phyloP scores from a whole-genome alignment of 345 rosid species.

The Mallotus nudiflorus region DNA sequence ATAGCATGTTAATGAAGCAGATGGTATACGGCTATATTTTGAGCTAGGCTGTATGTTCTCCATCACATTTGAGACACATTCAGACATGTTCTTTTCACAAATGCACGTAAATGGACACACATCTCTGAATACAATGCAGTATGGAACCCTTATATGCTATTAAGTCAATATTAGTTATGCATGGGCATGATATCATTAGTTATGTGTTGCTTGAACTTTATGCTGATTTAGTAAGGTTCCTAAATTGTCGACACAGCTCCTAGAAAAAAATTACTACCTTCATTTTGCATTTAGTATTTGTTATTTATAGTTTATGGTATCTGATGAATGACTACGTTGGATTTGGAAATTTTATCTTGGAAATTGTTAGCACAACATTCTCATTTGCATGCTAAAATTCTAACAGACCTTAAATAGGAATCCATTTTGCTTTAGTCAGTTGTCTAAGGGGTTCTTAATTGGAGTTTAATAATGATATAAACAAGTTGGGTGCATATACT shows the following conservation, averaged over 20 bases:
- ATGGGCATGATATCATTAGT: no score
- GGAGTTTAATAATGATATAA: background rate
- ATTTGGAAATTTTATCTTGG: conserved; percentile 1
- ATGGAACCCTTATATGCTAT: no score
- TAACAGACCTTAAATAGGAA: background rate
- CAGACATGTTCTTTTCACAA: no score
- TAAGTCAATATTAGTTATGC: background rate
- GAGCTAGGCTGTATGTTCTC: no score
- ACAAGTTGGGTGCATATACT: background rate
- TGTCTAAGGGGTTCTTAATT: no score
- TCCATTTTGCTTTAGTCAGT: background rate
- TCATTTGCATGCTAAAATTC: background rate
- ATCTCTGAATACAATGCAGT: no score
- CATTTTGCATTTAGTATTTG: background rate
- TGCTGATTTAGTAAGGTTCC: background rate
- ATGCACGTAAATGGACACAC: no score
- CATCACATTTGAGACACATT: no score
- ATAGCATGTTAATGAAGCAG: no score
- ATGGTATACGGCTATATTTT: no score
- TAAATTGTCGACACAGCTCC: background rate
- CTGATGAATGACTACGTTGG: background rate
- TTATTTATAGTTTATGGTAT: background rate
- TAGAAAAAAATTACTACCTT: background rate
- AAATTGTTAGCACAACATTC: background rate
- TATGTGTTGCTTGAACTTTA: background rate